Percentiles rank a stretch among this genome's conserved stretches.
These are phyloP conservation scores for Trichomonascaceae sp. DNA, from an alignment of 1,139 yeast genomes.

Conservation along the genomic window DNA sequence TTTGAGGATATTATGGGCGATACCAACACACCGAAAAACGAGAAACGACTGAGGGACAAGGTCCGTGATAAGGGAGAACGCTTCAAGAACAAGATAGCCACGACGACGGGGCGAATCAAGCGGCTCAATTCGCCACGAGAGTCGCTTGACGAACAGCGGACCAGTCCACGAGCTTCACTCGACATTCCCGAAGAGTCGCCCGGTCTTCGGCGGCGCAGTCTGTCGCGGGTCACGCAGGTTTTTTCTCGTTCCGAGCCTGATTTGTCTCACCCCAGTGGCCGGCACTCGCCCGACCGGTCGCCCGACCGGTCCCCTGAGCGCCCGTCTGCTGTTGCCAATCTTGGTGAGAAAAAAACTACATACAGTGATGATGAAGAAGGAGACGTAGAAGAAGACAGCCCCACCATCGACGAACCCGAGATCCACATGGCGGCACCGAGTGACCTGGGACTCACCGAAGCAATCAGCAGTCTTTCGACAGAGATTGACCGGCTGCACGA, in stretches of 20 bases:
- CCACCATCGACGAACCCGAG: conserved; percentile 2
- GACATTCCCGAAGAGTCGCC: background rate
- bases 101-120: background rate
- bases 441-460: conserved; percentile 52
- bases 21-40: background rate
- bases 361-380: background rate
- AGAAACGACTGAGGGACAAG: background rate
- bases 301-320: background rate
- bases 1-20: conserved; percentile 43
- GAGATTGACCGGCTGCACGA: conserved; percentile 51
- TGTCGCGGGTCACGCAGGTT: too few species aligned
- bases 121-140: too few species aligned
- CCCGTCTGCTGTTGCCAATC: background rate
- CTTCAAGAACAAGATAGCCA: background rate
- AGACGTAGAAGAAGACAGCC: background rate
- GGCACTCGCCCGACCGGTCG: background rate
- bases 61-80: background rate
- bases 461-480: conserved; percentile 40
- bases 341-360: too few species aligned
- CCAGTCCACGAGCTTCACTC: background rate
- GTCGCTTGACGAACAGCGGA: too few species aligned
- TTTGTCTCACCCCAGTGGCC: background rate
- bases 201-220: background rate
- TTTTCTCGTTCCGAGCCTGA: background rate
- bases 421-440: conserved; percentile 51